These are phyloP conservation scores for Pichia sp. DNA, from an alignment of 1,139 yeast species.

Conservation along the genomic window DNA sequence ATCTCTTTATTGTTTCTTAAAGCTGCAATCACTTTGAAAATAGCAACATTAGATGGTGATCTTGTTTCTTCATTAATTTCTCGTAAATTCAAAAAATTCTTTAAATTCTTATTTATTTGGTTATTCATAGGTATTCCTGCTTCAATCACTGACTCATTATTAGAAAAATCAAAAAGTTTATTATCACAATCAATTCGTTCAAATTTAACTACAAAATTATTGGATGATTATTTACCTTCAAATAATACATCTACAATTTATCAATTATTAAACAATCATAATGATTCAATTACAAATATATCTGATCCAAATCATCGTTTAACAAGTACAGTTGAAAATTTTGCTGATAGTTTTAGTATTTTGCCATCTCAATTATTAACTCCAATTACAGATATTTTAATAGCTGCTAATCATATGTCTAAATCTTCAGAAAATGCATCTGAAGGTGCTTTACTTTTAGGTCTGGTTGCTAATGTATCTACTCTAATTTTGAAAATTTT, in stretches of 20 bases:
- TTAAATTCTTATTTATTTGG: conserved; percentile 67
- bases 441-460: conserved; percentile 80
- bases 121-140: conserved; percentile 85
- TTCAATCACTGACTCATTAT: conserved; percentile 66
- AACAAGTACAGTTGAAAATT: conserved; percentile 71
- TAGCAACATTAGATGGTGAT: conserved; percentile 82
- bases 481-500: conserved; percentile 66
- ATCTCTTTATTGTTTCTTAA: conserved; percentile 51
- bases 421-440: conserved; percentile 70
- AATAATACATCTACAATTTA: conserved; percentile 35
- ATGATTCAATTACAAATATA: conserved; percentile 24
- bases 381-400: conserved; percentile 73
- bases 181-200: conserved; percentile 62
- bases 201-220: conserved; percentile 57
- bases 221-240: conserved; percentile 65
- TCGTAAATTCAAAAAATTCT: conserved; percentile 59
- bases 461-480: conserved; percentile 75
- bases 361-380: conserved; percentile 84
- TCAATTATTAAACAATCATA: conserved; percentile 25
- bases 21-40: conserved; percentile 72
- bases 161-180: conserved; percentile 65
- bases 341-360: conserved; percentile 64
- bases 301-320: conserved; percentile 79
- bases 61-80: conserved; percentile 78
- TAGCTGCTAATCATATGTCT: conserved; percentile 78